phyloP scores from a whole-genome alignment of 2,329 filamentous ascomycete species.

The Aureobasidium vineae region DNA sequence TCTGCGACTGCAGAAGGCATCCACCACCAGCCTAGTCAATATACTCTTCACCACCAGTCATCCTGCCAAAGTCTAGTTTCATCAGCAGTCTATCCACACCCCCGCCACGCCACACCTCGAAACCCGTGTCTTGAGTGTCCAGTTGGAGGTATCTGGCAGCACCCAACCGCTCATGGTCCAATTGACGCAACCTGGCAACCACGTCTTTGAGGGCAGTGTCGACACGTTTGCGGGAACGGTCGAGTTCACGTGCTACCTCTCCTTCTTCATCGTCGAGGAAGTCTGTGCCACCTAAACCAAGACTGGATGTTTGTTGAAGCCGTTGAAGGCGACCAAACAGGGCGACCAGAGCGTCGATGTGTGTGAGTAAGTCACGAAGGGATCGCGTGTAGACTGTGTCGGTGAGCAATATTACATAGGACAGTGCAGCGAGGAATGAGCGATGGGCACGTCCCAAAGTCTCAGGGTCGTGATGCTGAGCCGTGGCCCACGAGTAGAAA shows the following conservation, averaged over 20 bases:
- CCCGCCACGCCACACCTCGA: conserved; percentile 69
- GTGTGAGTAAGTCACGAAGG: conserved; percentile 65
- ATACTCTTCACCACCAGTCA: conserved; percentile 36
- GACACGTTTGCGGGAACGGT: conserved; percentile 61
- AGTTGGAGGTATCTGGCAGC: conserved; percentile 33
- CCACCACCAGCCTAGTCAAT: neutral
- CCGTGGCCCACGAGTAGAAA: conserved; percentile 65
- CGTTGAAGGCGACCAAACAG: conserved; percentile 71
- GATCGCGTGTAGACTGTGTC: conserved; percentile 61
- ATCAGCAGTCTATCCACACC: conserved; percentile 83
- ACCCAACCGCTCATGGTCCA: conserved; percentile 55
- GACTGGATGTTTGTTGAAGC: conserved; percentile 74
- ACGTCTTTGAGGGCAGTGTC: conserved; percentile 65
- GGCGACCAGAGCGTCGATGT: conserved; percentile 78
- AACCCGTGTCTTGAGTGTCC: conserved; percentile 44
- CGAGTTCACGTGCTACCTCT: conserved; percentile 64
- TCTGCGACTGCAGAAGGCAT: neutral
- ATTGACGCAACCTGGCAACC: conserved; percentile 55
- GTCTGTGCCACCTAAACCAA: conserved; percentile 66
- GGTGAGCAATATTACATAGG: conserved; percentile 65
- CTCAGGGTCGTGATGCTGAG: conserved; percentile 71
- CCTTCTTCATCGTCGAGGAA: conserved; percentile 66
- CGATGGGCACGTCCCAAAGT: conserved; percentile 77
- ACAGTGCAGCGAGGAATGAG: conserved; percentile 68
- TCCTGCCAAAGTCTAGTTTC: conserved; percentile 71